phyloP scores from a whole-genome alignment of 2,329 filamentous ascomycete genomes.

The Sporothrix globosa region DNA sequence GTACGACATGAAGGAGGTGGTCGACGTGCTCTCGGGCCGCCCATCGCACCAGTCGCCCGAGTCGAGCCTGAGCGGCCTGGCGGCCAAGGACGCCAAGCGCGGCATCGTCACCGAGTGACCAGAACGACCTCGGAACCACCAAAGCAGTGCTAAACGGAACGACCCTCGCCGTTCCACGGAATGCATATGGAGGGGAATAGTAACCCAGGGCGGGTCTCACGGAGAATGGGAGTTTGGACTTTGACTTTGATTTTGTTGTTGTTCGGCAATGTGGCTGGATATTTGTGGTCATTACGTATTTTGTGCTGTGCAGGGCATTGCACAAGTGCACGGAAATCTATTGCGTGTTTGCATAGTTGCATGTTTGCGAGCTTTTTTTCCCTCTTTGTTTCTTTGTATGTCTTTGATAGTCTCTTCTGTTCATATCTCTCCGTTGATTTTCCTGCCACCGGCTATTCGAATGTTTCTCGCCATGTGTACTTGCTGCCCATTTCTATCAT shows the following conservation, averaged over 20 bases:
- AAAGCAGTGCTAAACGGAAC: not conserved
- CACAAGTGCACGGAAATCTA: not conserved
- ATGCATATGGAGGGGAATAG: not conserved
- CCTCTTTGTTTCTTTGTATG: not conserved
- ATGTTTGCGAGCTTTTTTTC: not conserved
- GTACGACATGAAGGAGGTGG: conserved; percentile 76
- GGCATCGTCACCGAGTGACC: conserved; percentile 46
- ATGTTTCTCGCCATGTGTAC: too few relatives aligned
- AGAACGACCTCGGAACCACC: not conserved
- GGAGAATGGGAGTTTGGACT: conserved; percentile 20
- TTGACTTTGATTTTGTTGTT: not conserved
- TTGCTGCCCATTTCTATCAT: not conserved
- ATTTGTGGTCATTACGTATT: conserved; percentile 13
- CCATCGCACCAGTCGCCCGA: conserved; percentile 58
- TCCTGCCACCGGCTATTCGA: not conserved
- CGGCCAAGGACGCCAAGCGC: conserved; percentile 65
- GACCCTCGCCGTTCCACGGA: too few relatives aligned
- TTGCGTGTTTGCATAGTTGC: not conserved
- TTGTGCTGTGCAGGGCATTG: conserved; percentile 6
- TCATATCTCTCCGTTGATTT: conserved; percentile 8
- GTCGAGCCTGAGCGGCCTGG: conserved; percentile 53
- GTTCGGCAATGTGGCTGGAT: conserved; percentile 3
- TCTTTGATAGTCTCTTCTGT: conserved; percentile 18
- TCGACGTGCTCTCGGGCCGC: conserved; percentile 81
- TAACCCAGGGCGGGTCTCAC: not conserved